Evolutionary conservation across 108 stramenopile species (phyloP).

Genomic region (Cyclostephanos tholiformis): DNA sequence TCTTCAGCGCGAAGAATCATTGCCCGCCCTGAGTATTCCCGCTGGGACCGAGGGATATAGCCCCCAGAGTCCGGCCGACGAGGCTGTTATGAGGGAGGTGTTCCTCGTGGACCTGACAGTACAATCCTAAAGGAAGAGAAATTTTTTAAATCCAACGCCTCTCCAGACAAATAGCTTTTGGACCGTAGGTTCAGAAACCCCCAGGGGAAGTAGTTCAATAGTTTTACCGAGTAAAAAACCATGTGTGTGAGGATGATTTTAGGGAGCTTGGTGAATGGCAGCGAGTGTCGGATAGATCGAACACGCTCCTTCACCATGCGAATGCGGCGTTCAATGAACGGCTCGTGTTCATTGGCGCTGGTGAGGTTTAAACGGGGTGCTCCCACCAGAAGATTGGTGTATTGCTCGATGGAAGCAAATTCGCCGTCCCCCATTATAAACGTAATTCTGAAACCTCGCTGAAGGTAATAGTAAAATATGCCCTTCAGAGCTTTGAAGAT

Average conservation of each 20-base stretch:
- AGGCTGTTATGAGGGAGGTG: no score
- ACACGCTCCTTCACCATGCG: constrained; percentile 49
- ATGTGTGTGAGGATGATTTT: constrained; percentile 19
- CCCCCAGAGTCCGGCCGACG: no score
- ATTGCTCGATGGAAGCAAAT: no score
- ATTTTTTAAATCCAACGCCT: not conserved
- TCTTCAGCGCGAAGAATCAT: not conserved
- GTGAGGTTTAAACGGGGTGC: no score
- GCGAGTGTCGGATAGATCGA: constrained; percentile 26
- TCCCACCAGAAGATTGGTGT: no score
- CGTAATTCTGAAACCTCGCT: not conserved
- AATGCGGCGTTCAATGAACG: no score
- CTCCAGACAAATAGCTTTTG: constrained; percentile 13
- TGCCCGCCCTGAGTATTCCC: constrained; percentile 13
- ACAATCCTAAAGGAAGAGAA: not conserved
- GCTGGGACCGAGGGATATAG: no score
- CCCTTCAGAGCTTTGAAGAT: no score
- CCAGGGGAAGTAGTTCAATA: constrained; percentile 49
- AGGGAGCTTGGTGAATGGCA: constrained; percentile 41
- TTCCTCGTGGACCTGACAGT: no score
- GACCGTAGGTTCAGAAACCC: constrained; percentile 44
- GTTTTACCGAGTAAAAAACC: constrained; percentile 13
- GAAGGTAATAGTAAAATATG: not conserved
- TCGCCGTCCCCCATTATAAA: no score
- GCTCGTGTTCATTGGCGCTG: no score